Evolutionary conservation across 2,329 filamentous ascomycete species (phyloP).

Genomic region (Plectosphaerella plurivora): DNA sequence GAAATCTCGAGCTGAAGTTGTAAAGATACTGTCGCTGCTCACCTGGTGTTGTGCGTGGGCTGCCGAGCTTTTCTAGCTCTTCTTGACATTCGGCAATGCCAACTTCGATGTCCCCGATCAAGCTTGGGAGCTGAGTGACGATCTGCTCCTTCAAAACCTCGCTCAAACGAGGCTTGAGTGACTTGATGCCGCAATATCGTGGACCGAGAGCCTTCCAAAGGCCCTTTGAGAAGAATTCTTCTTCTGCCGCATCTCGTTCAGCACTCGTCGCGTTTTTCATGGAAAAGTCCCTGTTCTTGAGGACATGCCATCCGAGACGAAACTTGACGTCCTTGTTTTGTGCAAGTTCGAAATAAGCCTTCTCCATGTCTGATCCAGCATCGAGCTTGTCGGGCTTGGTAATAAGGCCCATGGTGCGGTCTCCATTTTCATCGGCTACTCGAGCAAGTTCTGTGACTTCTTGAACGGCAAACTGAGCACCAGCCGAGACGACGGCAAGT

Average conservation of each 20-base stretch:
- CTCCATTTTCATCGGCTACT: conserved; percentile 16
- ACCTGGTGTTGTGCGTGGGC: no score
- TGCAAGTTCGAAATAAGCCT: conserved; percentile 33
- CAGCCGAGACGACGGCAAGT: conserved; percentile 36
- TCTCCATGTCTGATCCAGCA: conserved; percentile 31
- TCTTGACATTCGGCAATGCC: no score
- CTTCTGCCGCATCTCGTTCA: conserved; percentile 34
- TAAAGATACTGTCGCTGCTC: no score
- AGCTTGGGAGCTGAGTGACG: conserved; percentile 28
- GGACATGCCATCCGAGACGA: conserved; percentile 48
- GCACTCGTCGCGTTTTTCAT: conserved; percentile 23
- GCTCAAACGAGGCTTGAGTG: conserved; percentile 45
- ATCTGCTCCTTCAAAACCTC: conserved; percentile 45
- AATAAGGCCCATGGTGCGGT: conserved; percentile 50
- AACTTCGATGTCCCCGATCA: not conserved
- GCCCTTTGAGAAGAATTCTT: conserved; percentile 36
- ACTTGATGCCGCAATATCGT: conserved; percentile 33
- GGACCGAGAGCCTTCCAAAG: conserved; percentile 30
- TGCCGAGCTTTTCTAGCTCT: no score
- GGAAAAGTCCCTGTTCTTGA: conserved; percentile 33
- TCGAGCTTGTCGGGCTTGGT: conserved; percentile 48
- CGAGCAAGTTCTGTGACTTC: conserved; percentile 8
- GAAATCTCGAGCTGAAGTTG: no score
- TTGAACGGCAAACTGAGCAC: conserved; percentile 33
- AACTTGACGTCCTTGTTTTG: conserved; percentile 41